Percentiles rank a stretch among this genome's conserved stretches.
Evolutionary conservation across 306 rosid species (phyloP).

Genomic region (Fragaria vesca): DNA sequence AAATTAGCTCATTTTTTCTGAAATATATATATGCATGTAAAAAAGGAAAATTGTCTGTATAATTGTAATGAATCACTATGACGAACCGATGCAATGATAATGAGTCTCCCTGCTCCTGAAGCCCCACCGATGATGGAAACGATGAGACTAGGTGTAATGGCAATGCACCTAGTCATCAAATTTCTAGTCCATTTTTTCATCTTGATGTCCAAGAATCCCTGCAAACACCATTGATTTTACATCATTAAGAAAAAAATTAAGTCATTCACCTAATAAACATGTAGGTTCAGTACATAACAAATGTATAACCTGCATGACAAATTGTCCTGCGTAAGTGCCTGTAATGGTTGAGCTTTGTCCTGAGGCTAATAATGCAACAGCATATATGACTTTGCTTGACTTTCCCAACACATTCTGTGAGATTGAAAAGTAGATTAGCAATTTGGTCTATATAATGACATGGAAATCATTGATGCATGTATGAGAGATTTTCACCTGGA

Average conservation of each 20-base stretch:
- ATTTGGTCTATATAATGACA: not conserved
- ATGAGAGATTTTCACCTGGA: slow-evolving; percentile 47
- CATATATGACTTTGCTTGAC: slow-evolving; percentile 74
- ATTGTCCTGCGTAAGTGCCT: slow-evolving; percentile 92
- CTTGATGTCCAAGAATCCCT: slow-evolving; percentile 90
- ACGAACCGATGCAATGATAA: slow-evolving; percentile 64
- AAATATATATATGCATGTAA: not conserved
- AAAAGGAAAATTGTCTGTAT: too few species aligned
- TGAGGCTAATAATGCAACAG: slow-evolving; percentile 82
- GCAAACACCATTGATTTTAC: slow-evolving; percentile 8
- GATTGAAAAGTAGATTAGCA: not conserved
- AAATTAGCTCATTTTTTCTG: not conserved
- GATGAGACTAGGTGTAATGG: slow-evolving; percentile 84
- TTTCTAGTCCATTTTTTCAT: slow-evolving; percentile 78
- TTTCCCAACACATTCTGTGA: slow-evolving; percentile 75
- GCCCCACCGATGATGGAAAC: slow-evolving; percentile 71
- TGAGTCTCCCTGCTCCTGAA: slow-evolving; percentile 49
- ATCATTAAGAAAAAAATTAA: too few species aligned
- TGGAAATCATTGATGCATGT: not conserved
- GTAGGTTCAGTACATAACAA: not conserved
- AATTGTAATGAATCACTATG: too few species aligned
- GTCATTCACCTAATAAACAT: not conserved
- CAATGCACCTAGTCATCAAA: slow-evolving; percentile 66
- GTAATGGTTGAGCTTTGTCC: slow-evolving; percentile 95
- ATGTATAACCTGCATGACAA: slow-evolving; percentile 74